These are phyloP conservation scores for Phoma sp. DNA, from an alignment of 2,329 filamentous ascomycete genomes.

Conservation along the genomic window DNA sequence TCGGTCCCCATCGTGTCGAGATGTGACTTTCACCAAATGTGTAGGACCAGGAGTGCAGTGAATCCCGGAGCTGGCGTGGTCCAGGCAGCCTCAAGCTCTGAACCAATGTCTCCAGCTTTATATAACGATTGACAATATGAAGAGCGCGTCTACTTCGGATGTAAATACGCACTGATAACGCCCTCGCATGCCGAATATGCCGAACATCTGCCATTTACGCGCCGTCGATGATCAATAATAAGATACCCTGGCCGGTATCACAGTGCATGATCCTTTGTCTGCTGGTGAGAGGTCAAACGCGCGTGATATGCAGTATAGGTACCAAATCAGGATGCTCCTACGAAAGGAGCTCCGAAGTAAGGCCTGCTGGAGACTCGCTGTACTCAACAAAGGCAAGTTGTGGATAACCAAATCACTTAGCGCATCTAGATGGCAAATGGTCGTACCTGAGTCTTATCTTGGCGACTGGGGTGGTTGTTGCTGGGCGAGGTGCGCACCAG, in stretches of 20 bases:
- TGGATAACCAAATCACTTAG: background rate
- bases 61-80: background rate
- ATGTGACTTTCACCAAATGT: no score
- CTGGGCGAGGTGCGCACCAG: no score
- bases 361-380: conserved; percentile 4
- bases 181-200: conserved; percentile 3
- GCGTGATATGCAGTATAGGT: conserved; percentile 22
- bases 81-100: conserved; percentile 10
- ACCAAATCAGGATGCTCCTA: conserved; percentile 34
- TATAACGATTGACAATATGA: background rate
- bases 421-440: background rate
- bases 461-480: background rate
- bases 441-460: background rate
- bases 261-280: conserved; percentile 16
- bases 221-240: conserved; percentile 29
- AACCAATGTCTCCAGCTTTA: conserved; percentile 10
- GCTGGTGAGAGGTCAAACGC: conserved; percentile 22
- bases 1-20: conserved; percentile 17
- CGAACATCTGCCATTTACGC: conserved; percentile 9
- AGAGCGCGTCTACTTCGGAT: background rate
- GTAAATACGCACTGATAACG: conserved; percentile 14
- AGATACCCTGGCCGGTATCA: conserved; percentile 19
- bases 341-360: conserved; percentile 3
- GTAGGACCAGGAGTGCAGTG: background rate
- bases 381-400: background rate